Percentiles rank a stretch among this genome's conserved stretches.
Evolutionary conservation across 1,284 basidiomycete species (phyloP).

Genomic region (Ustilago nuda): DNA sequence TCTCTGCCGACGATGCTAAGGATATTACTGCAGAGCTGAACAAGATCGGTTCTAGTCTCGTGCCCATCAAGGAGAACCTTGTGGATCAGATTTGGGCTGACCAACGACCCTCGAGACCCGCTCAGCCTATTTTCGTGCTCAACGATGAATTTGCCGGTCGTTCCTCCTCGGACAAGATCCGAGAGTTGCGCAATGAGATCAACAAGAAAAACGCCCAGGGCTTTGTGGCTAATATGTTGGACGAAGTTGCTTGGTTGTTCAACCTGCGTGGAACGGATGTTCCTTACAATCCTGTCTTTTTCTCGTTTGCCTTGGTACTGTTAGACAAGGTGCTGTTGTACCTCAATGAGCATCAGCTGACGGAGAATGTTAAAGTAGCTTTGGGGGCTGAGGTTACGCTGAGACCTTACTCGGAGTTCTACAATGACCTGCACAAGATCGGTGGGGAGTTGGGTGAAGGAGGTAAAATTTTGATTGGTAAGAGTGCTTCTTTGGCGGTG

Average conservation of each 20-base stretch:
- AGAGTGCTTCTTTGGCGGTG: slow-evolving; percentile 64
- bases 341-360: slow-evolving; percentile 77
- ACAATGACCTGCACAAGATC: slow-evolving; percentile 57
- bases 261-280: slow-evolving; percentile 94
- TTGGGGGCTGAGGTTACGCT: slow-evolving; percentile 76
- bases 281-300: slow-evolving; percentile 92
- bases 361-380: slow-evolving; percentile 74
- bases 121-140: slow-evolving; percentile 79
- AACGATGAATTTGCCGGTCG: slow-evolving; percentile 78
- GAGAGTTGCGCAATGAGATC: slow-evolving; percentile 60
- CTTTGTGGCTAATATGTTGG: slow-evolving; percentile 67
- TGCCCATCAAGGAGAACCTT: slow-evolving; percentile 76
- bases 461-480: slow-evolving; percentile 62
- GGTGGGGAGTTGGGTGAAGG: slow-evolving; percentile 39
- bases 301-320: slow-evolving; percentile 87
- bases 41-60: slow-evolving; percentile 48
- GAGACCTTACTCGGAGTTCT: slow-evolving; percentile 75
- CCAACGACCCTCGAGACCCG: slow-evolving; percentile 78
- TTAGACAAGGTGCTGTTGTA: slow-evolving; percentile 78
- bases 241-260: slow-evolving; percentile 77
- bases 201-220: slow-evolving; percentile 56
- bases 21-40: slow-evolving; percentile 49
- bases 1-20: slow-evolving; percentile 66
- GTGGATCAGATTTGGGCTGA: slow-evolving; percentile 84
- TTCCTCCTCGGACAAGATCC: slow-evolving; percentile 53